These are phyloP conservation scores for Saksenaea oblongispora DNA, from an alignment of 371 early-diverging fungal genomes.

Conservation along the genomic window DNA sequence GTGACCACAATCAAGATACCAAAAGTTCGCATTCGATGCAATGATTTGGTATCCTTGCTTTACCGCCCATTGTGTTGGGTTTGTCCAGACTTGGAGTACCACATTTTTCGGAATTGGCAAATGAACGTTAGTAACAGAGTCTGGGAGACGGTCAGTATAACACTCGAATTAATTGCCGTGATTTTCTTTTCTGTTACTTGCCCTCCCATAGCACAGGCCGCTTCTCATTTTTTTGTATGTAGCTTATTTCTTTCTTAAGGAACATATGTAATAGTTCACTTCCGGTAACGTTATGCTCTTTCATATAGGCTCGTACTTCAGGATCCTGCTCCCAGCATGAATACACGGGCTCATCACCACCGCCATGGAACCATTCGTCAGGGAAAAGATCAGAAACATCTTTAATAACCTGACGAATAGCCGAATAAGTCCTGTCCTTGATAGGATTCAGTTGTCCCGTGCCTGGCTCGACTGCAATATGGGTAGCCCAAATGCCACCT, in stretches of 20 bases:
- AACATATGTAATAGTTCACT: conserved; percentile 38
- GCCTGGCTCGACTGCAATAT: conserved; percentile 69
- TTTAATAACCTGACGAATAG: conserved; percentile 57
- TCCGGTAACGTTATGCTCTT: conserved; percentile 35
- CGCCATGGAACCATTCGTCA: conserved; percentile 66
- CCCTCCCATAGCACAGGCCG: conserved; percentile 62
- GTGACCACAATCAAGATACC: conserved; percentile 74
- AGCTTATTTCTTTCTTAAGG: conserved; percentile 32
- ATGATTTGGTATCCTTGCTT: conserved; percentile 60
- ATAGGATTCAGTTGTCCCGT: conserved; percentile 75
- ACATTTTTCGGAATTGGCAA: conserved; percentile 51
- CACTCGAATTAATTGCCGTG: background rate
- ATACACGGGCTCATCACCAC: conserved; percentile 74
- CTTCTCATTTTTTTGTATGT: conserved; percentile 40
- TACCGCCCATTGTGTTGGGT: conserved; percentile 45
- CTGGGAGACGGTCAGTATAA: conserved; percentile 9
- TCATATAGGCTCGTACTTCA: conserved; percentile 39
- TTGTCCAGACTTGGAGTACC: conserved; percentile 67
- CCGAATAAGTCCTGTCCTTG: conserved; percentile 50
- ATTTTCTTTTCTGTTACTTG: conserved; percentile 49
- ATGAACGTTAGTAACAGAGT: conserved; percentile 40
- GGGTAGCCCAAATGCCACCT: conserved; percentile 50
- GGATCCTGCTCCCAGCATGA: conserved; percentile 63
- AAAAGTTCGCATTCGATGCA: conserved; percentile 60
- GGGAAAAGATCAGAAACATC: conserved; percentile 63